Evolutionary conservation across 1,284 basidiomycete species (phyloP).

Genomic region (Volvariella volvacea): DNA sequence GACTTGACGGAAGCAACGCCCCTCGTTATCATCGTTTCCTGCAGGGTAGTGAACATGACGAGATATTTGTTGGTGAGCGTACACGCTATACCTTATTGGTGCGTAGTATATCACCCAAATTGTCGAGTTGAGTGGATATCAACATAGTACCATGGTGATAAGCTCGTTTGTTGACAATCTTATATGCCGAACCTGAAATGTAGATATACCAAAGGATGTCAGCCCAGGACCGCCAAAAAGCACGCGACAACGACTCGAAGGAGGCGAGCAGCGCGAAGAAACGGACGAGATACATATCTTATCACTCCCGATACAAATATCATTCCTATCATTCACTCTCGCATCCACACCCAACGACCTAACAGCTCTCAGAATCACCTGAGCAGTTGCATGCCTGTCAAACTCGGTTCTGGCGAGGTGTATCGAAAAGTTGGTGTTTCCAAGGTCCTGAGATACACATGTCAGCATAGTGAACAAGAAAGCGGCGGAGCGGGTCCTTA

Average conservation of each 20-base stretch:
- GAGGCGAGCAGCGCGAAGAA: no score
- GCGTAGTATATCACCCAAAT: constrained; percentile 68
- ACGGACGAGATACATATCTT: constrained; percentile 64
- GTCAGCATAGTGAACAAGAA: background rate
- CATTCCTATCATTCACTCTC: constrained; percentile 84
- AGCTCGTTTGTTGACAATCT: constrained; percentile 85
- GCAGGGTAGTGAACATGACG: background rate
- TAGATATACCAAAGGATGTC: constrained; percentile 27
- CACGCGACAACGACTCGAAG: no score
- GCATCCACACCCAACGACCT: constrained; percentile 70
- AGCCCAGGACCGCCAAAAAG: no score
- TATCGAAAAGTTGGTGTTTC: constrained; percentile 97
- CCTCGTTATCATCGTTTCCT: constrained; percentile 78
- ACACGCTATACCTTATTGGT: constrained; percentile 53
- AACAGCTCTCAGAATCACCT: constrained; percentile 76
- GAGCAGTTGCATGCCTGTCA: constrained; percentile 74
- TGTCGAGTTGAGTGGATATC: constrained; percentile 71
- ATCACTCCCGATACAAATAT: constrained; percentile 75
- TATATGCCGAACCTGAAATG: constrained; percentile 98
- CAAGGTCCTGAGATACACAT: constrained; percentile 64
- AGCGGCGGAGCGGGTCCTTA: constrained; percentile 22
- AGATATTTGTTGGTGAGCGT: background rate
- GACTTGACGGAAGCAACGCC: constrained; percentile 91
- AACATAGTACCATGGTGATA: constrained; percentile 99
- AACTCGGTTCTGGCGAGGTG: constrained; percentile 82